Conservation (phyloP, 192 early-diverging fungal species). For the Radiomyces spectabilis region DNA sequence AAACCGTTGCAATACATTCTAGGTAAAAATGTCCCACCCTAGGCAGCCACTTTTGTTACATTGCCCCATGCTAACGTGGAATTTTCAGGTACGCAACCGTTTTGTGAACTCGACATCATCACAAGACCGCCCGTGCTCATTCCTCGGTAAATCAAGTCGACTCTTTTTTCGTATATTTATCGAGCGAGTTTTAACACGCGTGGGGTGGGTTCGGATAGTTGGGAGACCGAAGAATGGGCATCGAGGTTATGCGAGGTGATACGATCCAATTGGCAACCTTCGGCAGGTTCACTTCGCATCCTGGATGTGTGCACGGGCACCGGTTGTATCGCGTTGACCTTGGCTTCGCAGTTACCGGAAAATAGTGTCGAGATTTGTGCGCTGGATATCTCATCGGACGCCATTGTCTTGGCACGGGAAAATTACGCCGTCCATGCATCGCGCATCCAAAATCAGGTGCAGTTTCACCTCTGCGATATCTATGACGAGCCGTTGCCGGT, state of each 20-base stretch:
- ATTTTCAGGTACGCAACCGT: constrained; percentile 66
- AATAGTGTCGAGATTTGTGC: constrained; percentile 41
- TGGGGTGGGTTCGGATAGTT: constrained; percentile 30
- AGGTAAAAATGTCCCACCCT: no score
- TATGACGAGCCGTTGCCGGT: constrained; percentile 3
- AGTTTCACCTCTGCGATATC: constrained; percentile 42
- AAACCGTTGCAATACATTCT: constrained; percentile 94
- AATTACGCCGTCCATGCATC: constrained; percentile 33
- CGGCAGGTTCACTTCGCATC: constrained; percentile 42
- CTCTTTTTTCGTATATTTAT: not conserved
- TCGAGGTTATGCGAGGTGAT: constrained; percentile 45
- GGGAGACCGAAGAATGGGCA: constrained; percentile 97
- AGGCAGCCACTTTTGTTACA: no score
- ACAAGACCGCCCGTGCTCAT: constrained; percentile 75
- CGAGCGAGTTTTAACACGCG: not conserved
- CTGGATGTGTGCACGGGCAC: constrained; percentile 86
- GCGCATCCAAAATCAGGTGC: constrained; percentile 23
- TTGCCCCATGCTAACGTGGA: no score
- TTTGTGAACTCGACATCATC: constrained; percentile 66
- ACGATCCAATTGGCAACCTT: constrained; percentile 7
- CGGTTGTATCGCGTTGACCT: constrained; percentile 72
- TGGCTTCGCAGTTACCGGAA: constrained; percentile 51
- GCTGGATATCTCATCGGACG: constrained; percentile 58
- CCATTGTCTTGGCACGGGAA: constrained; percentile 51
- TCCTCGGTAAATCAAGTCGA: constrained; percentile 47